Evolutionary conservation across 2,329 filamentous ascomycete genomes (phyloP), one percentile per base, ranked within the genome.

Genomic region (Fusarium agapanthi): DNA sequence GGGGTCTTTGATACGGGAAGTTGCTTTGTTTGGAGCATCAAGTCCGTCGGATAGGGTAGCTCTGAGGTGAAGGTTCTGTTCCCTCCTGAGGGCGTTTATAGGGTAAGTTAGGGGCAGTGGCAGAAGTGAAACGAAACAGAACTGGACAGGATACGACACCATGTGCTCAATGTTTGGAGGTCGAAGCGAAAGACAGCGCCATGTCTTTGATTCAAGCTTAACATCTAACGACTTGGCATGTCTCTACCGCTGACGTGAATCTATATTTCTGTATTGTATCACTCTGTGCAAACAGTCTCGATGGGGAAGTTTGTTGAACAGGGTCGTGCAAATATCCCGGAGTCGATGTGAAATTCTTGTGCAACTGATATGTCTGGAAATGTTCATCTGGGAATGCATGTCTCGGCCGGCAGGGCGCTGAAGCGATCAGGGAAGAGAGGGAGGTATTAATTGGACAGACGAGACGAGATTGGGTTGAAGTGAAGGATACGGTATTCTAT

Each of bases 351-450:
- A 34, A 22, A 9, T 28, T 26, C 32, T 53, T 26, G 71, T 75
- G 67, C 40, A 32, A 74, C 72, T 28, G 20, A 9, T 22, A 40
- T 13, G 38, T 60, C 54, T 47, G 62, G 50, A 60, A 66, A 51
- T 55, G 51, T 70, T 51, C 35, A 48, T 65, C 57, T 65, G 38
- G 32, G 51, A 34, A 70, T 58, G 67, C 51, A 72, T 77, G 75
- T 77, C 74, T 75, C 74, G 71, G 76, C 57, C 65, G 75, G 67
- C 35, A 67, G 57, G 60, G 37, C 37, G 32, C 74, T 60, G 74
- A 75, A 70, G 75, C 73, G 65, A 70, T 61, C 55, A 58, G 56
- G 41, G 55, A 54, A 41, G 43, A 47, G 32, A 32, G 32, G 16
- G 45, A 38, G 20, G n/a, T 43, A 50, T 71, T 62, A 57, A 77